Evolutionary conservation across 805 yeast genomes (phyloP).

Genomic region (Candida sonorensis): DNA sequence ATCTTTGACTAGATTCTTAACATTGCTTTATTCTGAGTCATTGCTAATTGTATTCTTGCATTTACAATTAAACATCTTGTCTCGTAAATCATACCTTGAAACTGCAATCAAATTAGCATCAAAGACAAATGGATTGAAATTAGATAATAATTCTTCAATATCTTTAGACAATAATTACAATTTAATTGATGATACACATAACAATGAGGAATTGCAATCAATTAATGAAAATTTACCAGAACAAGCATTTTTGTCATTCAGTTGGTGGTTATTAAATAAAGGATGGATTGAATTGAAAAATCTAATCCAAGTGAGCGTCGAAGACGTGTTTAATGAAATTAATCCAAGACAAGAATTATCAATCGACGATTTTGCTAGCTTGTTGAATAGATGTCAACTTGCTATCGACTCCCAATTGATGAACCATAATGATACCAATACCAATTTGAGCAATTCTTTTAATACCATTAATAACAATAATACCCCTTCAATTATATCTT

Average conservation of each 20-base stretch:
- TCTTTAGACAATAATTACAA: conserved; percentile 16
- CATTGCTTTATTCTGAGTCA: conserved; percentile 62
- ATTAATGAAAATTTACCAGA: conserved; percentile 45
- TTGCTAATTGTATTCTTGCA: conserved; percentile 72
- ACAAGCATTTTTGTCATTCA: conserved; percentile 76
- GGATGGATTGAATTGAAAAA: conserved; percentile 65
- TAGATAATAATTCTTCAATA: conserved; percentile 17
- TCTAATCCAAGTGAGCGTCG: conserved; percentile 50
- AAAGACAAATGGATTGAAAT: conserved; percentile 27
- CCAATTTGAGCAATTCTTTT: too few species aligned
- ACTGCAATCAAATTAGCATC: conserved; percentile 70
- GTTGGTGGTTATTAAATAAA: conserved; percentile 90
- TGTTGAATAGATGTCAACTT: conserved; percentile 34
- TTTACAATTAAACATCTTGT: conserved; percentile 80
- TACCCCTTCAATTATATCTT: conserved; percentile 17
- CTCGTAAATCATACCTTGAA: conserved; percentile 78
- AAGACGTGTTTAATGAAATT: conserved; percentile 50
- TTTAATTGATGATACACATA: conserved; percentile 18
- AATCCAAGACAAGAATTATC: conserved; percentile 71
- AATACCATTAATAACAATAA: conserved; percentile 2
- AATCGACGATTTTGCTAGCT: conserved; percentile 48
- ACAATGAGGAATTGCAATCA: conserved; percentile 5
- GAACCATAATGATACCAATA: too few species aligned
- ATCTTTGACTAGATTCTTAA: conserved; percentile 65
- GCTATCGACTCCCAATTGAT: conserved; percentile 13